Evolutionary conservation across 306 rosid species (phyloP).

Genomic region (Medicago truncatula): MtrunA17r5.0-ANR NC_053049.1:30101001-30101500

Average conservation of each 20-base stretch:
- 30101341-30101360: conserved; percentile 64
- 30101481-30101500: conserved; percentile 59
- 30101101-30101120: conserved; percentile 60
- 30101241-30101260: conserved; percentile 55
- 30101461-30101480: conserved; percentile 70
- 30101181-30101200: conserved; percentile 76
- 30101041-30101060: conserved; percentile 54
- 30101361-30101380: conserved; percentile 70
- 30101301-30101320: conserved; percentile 74
- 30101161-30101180: conserved; percentile 59
- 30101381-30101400: conserved; percentile 53
- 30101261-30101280: conserved; percentile 59
- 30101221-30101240: conserved; percentile 67
- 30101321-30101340: conserved; percentile 67
- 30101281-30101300: conserved; percentile 86
- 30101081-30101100: conserved; percentile 64
- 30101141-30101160: conserved; percentile 44
- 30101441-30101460: conserved; percentile 72
- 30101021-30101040: conserved; percentile 62
- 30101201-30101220: conserved; percentile 67
- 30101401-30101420: conserved; percentile 53
- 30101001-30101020: conserved; percentile 72
- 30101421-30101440: conserved; percentile 84
- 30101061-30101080: conserved; percentile 65
- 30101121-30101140: conserved; percentile 57